Evolutionary conservation across 2,329 filamentous ascomycete species (phyloP).

Genomic region (Aureobasidium pullulans): DNA sequence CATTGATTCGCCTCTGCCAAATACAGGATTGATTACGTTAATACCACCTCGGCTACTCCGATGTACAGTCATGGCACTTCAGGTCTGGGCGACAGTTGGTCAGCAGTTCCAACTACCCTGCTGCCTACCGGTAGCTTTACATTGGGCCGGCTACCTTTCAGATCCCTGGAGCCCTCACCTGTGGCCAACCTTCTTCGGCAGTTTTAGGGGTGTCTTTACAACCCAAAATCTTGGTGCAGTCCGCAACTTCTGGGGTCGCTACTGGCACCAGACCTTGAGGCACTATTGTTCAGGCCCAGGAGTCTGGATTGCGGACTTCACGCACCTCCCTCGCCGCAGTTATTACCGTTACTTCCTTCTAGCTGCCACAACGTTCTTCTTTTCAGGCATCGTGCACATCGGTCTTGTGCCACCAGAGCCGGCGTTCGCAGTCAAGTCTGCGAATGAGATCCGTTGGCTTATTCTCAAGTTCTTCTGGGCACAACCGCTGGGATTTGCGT

Average conservation of each 20-base stretch:
- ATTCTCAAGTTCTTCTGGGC: slow-evolving; percentile 24
- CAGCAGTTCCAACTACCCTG: slow-evolving; percentile 21
- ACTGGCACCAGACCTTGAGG: slow-evolving; percentile 29
- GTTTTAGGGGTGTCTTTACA: slow-evolving; percentile 12
- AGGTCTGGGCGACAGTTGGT: slow-evolving; percentile 23
- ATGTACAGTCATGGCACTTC: slow-evolving; percentile 20
- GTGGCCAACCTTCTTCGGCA: slow-evolving; percentile 25
- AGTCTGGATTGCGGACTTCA: slow-evolving; percentile 18
- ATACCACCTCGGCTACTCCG: slow-evolving; percentile 19
- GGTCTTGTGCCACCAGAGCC: slow-evolving; percentile 26
- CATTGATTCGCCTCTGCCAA: slow-evolving; percentile 17
- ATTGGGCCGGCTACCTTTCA: slow-evolving; percentile 17
- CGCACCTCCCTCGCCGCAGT: slow-evolving; percentile 15
- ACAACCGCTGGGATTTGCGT: slow-evolving; percentile 22
- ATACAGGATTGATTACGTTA: background rate
- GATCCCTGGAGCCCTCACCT: slow-evolving; percentile 22
- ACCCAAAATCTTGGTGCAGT: slow-evolving; percentile 19
- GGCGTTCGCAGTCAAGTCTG: slow-evolving; percentile 11
- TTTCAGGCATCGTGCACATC: slow-evolving; percentile 25
- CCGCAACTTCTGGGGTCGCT: slow-evolving; percentile 24
- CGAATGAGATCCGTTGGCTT: slow-evolving; percentile 5
- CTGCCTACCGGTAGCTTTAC: slow-evolving; percentile 19
- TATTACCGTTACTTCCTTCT: slow-evolving; percentile 20
- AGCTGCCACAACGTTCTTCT: slow-evolving; percentile 20
- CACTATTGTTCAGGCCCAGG: slow-evolving; percentile 21